Conservation (phyloP, 1,284 basidiomycete genomes). For the Ustilago hordei region DNA sequence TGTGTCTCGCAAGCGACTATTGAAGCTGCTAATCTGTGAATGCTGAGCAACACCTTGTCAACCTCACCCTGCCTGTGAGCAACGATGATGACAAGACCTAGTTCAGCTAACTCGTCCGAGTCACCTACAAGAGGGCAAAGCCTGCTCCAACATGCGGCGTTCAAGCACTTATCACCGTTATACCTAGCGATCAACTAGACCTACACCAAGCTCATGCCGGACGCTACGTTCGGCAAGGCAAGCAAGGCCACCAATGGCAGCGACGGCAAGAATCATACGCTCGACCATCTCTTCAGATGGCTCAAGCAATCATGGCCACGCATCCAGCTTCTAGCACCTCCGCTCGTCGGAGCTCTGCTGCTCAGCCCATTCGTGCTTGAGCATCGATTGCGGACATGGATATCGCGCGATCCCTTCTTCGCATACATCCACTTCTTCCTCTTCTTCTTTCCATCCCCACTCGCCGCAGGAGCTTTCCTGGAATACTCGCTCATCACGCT, state of each 20-base stretch:
- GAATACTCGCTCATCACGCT: slow-evolving; percentile 53
- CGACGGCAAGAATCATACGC: not conserved
- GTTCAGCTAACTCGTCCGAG: not conserved
- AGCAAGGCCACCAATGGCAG: not conserved
- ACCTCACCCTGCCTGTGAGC: no score
- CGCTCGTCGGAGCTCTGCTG: slow-evolving; percentile 35
- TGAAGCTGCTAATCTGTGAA: no score
- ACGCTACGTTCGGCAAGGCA: not conserved
- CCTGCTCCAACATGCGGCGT: slow-evolving; percentile 7
- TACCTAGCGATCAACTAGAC: not conserved
- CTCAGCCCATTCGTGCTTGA: slow-evolving; percentile 49
- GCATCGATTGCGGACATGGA: slow-evolving; percentile 26
- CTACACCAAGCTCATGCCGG: not conserved
- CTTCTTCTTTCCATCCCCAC: slow-evolving; percentile 60
- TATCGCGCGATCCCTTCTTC: slow-evolving; percentile 46
- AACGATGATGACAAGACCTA: no score
- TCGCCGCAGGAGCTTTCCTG: slow-evolving; percentile 54
- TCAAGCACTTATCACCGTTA: not conserved
- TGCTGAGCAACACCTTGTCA: no score
- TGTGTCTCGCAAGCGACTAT: no score
- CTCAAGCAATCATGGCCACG: slow-evolving; percentile 18
- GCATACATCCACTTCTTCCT: slow-evolving; percentile 46
- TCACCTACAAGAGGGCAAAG: not conserved
- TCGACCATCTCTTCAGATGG: not conserved
- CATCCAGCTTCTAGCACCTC: slow-evolving; percentile 23